Conservation (phyloP, 768 basidiomycete genomes). For the Suillus spraguei region DNA sequence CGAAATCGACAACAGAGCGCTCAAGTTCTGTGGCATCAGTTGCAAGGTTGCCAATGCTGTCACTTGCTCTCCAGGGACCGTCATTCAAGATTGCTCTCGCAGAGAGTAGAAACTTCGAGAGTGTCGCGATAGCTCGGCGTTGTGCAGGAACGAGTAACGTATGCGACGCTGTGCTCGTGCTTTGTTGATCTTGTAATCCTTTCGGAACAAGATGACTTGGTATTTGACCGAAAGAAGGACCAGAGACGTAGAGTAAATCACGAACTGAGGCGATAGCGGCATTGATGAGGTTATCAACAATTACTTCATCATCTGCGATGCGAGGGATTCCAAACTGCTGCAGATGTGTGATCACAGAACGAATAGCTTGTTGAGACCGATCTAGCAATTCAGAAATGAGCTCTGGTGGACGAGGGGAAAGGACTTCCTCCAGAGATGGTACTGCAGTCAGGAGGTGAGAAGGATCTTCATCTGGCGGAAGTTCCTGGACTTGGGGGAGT, state of each 20-base stretch:
- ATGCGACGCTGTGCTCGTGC: conserved; percentile 43
- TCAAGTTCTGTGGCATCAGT: conserved; percentile 75
- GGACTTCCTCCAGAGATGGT: conserved; percentile 44
- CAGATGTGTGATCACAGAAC: conserved; percentile 61
- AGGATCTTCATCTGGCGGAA: not conserved
- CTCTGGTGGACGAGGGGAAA: conserved; percentile 58
- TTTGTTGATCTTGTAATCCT: conserved; percentile 23
- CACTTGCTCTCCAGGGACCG: conserved; percentile 27
- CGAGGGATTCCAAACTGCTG: conserved; percentile 49
- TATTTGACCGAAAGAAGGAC: conserved; percentile 46
- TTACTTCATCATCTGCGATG: conserved; percentile 52
- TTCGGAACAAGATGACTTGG: conserved; percentile 49
- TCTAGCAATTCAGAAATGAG: conserved; percentile 62
- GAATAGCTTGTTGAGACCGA: conserved; percentile 56
- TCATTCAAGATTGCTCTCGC: conserved; percentile 73
- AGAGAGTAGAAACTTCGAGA: conserved; percentile 86
- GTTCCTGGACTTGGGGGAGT: conserved; percentile 13
- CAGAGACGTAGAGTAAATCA: conserved; percentile 68
- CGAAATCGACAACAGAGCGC: conserved; percentile 66
- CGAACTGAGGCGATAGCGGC: conserved; percentile 65
- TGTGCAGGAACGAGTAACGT: conserved; percentile 74
- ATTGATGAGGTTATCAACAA: conserved; percentile 62
- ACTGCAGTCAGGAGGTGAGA: not conserved
- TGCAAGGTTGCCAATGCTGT: conserved; percentile 51
- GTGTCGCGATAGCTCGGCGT: conserved; percentile 80